These are phyloP conservation scores for Teratosphaeria viscida DNA, from an alignment of 2,329 filamentous ascomycete species.

Conservation along the genomic window DNA sequence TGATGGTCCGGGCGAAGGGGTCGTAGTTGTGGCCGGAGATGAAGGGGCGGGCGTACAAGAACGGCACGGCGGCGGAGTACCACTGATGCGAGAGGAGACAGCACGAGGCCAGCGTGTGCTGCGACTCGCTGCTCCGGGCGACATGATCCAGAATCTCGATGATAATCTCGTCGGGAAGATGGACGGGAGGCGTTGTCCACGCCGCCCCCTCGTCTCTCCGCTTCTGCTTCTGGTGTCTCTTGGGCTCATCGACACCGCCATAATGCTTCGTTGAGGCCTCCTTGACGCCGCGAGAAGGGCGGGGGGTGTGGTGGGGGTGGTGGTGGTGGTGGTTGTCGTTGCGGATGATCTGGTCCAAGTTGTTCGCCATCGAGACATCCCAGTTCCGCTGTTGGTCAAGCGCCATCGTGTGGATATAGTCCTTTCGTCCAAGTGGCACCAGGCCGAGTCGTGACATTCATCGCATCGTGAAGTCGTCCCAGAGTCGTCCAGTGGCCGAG, in stretches of 20 bases:
- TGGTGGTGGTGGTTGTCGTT: not conserved
- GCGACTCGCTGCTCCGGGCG: slow-evolving; percentile 26
- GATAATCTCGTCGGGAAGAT: slow-evolving; percentile 47
- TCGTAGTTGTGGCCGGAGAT: slow-evolving; percentile 44
- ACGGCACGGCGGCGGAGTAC: slow-evolving; percentile 42
- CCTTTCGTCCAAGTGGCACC: not conserved
- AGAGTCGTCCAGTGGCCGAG: not conserved
- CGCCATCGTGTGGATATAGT: slow-evolving; percentile 16
- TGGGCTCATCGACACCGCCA: not conserved
- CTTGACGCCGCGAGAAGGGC: not conserved
- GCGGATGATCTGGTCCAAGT: slow-evolving; percentile 17
- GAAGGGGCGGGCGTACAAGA: slow-evolving; percentile 43
- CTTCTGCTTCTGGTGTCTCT: not conserved
- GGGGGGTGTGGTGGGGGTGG: not conserved
- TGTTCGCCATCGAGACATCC: slow-evolving; percentile 26
- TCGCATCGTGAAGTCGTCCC: not conserved
- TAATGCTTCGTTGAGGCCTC: not conserved
- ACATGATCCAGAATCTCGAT: slow-evolving; percentile 39
- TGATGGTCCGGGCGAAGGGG: slow-evolving; percentile 45
- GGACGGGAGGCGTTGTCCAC: slow-evolving; percentile 12
- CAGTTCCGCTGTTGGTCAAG: slow-evolving; percentile 27
- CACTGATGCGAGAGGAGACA: slow-evolving; percentile 46
- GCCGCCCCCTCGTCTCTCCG: not conserved
- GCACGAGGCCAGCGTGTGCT: slow-evolving; percentile 40
- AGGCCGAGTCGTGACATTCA: not conserved